Evolutionary conservation across 2,329 filamentous ascomycete species (phyloP).

Genomic region (Annulohypoxylon truncatum): DNA sequence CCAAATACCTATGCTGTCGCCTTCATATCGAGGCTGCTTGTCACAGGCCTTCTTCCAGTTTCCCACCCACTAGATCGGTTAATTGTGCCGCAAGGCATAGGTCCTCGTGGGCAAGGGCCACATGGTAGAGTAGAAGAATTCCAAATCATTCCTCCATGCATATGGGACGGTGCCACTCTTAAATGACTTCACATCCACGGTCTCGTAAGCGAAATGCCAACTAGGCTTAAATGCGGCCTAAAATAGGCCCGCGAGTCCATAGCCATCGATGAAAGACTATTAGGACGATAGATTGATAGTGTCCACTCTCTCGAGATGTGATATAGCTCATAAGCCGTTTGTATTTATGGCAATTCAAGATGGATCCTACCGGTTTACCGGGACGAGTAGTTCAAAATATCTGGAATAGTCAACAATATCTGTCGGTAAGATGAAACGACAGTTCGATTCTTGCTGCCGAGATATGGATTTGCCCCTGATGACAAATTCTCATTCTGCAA

Average conservation of each 20-base stretch:
- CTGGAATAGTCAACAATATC: neutral
- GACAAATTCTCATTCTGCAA: conserved; percentile 3
- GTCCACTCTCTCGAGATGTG: conserved; percentile 9
- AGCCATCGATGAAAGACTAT: conserved; percentile 27
- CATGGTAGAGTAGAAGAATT: conserved; percentile 32
- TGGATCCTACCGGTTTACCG: neutral
- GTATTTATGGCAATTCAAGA: conserved; percentile 1
- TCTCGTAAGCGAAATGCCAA: conserved; percentile 18
- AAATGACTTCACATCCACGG: conserved; percentile 25
- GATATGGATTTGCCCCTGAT: conserved; percentile 5
- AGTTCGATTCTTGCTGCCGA: neutral
- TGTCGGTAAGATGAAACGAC: neutral
- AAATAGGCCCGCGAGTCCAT: conserved; percentile 20
- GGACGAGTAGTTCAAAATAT: conserved; percentile 1
- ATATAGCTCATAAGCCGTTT: conserved; percentile 9
- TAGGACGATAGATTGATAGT: conserved; percentile 28
- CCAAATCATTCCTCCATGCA: conserved; percentile 33
- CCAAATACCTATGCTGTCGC: conserved; percentile 24
- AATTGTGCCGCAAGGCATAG: conserved; percentile 25
- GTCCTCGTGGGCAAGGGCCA: conserved; percentile 3
- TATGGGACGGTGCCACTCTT: conserved; percentile 10
- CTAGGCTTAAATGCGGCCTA: conserved; percentile 10
- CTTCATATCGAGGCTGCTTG: conserved; percentile 25
- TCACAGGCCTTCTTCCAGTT: neutral
- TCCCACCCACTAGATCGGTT: conserved; percentile 22